Percentiles rank a stretch among this genome's conserved stretches.
Evolutionary conservation across 2,329 filamentous ascomycete species (phyloP).

Genomic region (Trichoderma guizhouense): DNA sequence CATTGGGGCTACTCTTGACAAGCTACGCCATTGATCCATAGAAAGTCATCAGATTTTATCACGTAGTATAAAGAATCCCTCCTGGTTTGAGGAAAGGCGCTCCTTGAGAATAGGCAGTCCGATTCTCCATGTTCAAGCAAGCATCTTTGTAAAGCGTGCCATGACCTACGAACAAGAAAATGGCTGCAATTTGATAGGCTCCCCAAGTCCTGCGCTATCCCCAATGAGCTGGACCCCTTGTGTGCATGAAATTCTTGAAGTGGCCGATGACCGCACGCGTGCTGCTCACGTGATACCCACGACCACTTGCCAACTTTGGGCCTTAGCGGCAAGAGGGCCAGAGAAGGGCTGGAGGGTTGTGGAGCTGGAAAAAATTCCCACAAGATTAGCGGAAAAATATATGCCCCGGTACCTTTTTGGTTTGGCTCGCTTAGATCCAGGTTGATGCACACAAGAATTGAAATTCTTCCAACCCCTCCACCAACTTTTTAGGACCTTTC

Average conservation of each 20-base stretch:
- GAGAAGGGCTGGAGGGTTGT: background rate
- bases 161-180: background rate
- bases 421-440: conserved; percentile 38
- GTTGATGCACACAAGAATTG: conserved; percentile 39
- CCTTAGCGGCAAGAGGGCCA: background rate
- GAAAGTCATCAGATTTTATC: background rate
- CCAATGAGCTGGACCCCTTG: background rate
- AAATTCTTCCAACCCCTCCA: conserved; percentile 42
- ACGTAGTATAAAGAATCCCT: background rate
- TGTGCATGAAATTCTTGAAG: background rate
- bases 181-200: background rate
- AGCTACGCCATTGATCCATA: background rate
- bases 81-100: background rate
- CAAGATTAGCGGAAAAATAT: conserved; percentile 17
- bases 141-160: background rate
- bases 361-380: conserved; percentile 5
- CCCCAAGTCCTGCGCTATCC: background rate
- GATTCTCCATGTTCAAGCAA: background rate
- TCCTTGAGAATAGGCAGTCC: background rate
- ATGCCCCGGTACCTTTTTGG: conserved; percentile 23
- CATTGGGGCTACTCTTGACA: background rate
- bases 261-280: background rate
- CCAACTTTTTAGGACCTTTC: conserved; percentile 41
- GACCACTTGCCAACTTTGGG: background rate
- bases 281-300: background rate